phyloP scores from a whole-genome alignment of 2,329 filamentous ascomycete genomes.

The Fusarium sp. region DNA sequence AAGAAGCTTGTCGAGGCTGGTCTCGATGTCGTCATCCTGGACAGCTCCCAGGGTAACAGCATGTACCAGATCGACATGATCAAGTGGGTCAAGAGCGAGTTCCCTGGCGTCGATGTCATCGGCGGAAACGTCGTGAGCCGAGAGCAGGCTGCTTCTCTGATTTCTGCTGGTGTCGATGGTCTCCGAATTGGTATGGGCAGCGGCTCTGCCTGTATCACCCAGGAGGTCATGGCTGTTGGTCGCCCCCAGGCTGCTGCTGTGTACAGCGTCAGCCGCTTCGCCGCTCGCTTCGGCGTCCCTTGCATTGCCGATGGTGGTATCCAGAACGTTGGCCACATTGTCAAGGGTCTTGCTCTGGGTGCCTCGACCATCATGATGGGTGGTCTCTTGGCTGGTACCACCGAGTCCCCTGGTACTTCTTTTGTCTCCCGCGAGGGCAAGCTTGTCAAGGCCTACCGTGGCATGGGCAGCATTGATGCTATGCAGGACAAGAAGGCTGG shows the following conservation, averaged over 20 bases:
- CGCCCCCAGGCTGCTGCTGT: slow-evolving; percentile 95
- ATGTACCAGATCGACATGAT: slow-evolving; percentile 99
- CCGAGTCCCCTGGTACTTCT: slow-evolving; percentile 95
- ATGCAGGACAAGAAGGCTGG: slow-evolving; percentile 99
- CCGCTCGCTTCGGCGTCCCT: slow-evolving; percentile 91
- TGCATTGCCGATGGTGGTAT: slow-evolving; percentile 98
- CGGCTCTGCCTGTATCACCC: slow-evolving; percentile 97
- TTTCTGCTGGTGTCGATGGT: slow-evolving; percentile 94
- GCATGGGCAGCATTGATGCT: slow-evolving; percentile 98
- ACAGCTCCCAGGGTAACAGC: slow-evolving; percentile 97
- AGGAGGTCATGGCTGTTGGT: slow-evolving; percentile 99
- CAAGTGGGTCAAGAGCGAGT: slow-evolving; percentile 91
- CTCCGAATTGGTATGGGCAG: slow-evolving; percentile 99
- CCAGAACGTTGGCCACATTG: slow-evolving; percentile 98
- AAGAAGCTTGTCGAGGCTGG: slow-evolving; percentile 92
- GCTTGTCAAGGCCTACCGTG: slow-evolving; percentile 98
- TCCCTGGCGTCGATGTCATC: slow-evolving; percentile 90
- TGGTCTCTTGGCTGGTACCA: slow-evolving; percentile 94
- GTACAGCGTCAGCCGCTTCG: slow-evolving; percentile 88
- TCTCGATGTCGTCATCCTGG: slow-evolving; percentile 92
- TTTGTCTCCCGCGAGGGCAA: slow-evolving; percentile 97
- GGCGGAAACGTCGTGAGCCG: slow-evolving; percentile 98
- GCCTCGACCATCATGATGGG: slow-evolving; percentile 99
- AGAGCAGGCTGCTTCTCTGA: slow-evolving; percentile 91
- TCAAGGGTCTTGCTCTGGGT: slow-evolving; percentile 95